These are phyloP conservation scores for Haematococcus lacustris DNA, from an alignment of 139 green algal genomes.

Conservation along the genomic window DNA sequence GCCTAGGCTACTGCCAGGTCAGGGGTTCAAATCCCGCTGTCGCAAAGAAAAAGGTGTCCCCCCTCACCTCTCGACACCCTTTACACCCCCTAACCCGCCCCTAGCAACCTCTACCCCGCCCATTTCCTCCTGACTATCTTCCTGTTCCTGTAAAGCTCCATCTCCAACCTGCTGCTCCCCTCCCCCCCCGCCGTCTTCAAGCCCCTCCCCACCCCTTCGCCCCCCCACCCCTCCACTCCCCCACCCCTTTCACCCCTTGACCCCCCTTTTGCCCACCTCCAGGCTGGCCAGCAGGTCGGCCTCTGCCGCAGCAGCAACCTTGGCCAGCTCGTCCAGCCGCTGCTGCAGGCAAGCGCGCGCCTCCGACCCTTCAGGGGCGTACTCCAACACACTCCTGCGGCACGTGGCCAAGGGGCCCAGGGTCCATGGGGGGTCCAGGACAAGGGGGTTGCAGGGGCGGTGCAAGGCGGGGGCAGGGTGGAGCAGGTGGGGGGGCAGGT, in stretches of 20 bases:
- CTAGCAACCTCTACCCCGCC: too few species aligned
- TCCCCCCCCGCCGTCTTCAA: too few species aligned
- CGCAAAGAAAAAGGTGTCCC: too few species aligned
- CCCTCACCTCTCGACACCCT: too few species aligned
- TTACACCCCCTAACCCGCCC: too few species aligned
- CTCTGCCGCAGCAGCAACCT: slow-evolving; percentile 27
- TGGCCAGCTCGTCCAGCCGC: slow-evolving; percentile 32
- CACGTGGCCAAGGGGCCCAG: slow-evolving; percentile 16
- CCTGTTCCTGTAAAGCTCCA: too few species aligned
- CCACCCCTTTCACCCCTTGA: not conserved
- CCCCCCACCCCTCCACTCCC: too few species aligned
- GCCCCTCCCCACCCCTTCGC: too few species aligned
- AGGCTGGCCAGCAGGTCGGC: slow-evolving; percentile 47
- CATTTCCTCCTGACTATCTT: too few species aligned
- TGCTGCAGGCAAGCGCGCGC: slow-evolving; percentile 27
- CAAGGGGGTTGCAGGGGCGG: not conserved
- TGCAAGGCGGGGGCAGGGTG: not conserved
- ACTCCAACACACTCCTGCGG: slow-evolving; percentile 52
- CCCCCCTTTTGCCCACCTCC: slow-evolving; percentile 1
- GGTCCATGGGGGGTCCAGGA: not conserved
- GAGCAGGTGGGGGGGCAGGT: not conserved
- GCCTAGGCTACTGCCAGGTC: too few species aligned
- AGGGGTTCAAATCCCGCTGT: too few species aligned
- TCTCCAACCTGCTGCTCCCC: too few species aligned
- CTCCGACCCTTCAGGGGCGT: slow-evolving; percentile 38